Percentiles rank a stretch among this genome's conserved stretches.
Conservation (phyloP, 768 basidiomycete genomes). For the Trametes villosa region DNA sequence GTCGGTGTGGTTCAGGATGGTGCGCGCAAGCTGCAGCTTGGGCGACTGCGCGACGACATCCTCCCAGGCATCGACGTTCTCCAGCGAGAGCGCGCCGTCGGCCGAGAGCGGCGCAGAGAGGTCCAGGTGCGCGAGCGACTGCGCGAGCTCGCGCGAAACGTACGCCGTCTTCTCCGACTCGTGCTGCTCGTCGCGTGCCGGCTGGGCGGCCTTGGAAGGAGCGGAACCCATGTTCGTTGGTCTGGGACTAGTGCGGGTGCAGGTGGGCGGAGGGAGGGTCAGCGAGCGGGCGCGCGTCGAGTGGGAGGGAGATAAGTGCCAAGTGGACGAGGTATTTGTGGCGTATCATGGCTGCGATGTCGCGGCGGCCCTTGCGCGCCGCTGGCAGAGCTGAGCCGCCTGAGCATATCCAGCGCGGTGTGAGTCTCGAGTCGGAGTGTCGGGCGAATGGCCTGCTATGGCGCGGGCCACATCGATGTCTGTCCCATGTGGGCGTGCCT, state of each 20-base stretch:
- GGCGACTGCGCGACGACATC: constrained; percentile 52
- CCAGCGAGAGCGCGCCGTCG: constrained; percentile 63
- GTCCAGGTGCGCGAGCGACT: constrained; percentile 18
- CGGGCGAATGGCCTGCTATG: neutral
- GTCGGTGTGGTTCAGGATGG: constrained; percentile 71
- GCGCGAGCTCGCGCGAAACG: constrained; percentile 19
- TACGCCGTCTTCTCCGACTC: constrained; percentile 24
- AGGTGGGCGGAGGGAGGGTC: neutral
- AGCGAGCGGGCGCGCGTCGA: neutral
- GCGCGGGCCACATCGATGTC: neutral
- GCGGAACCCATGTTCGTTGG: constrained; percentile 40
- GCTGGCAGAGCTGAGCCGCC: neutral
- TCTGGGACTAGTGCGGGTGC: neutral
- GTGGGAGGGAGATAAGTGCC: neutral
- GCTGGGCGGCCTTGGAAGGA: constrained; percentile 36
- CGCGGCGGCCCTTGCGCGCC: neutral
- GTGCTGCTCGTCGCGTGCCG: constrained; percentile 23
- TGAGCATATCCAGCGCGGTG: too few species aligned
- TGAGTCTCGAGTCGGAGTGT: neutral
- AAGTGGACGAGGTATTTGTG: neutral
- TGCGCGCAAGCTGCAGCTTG: constrained; percentile 75
- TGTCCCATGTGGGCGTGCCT: neutral
- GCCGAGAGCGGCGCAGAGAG: constrained; percentile 46
- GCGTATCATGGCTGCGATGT: neutral
- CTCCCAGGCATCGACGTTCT: constrained; percentile 74